These are phyloP conservation scores for Ophiostoma australiae DNA, from an alignment of 2,329 filamentous ascomycete genomes.

Conservation along the genomic window DNA sequence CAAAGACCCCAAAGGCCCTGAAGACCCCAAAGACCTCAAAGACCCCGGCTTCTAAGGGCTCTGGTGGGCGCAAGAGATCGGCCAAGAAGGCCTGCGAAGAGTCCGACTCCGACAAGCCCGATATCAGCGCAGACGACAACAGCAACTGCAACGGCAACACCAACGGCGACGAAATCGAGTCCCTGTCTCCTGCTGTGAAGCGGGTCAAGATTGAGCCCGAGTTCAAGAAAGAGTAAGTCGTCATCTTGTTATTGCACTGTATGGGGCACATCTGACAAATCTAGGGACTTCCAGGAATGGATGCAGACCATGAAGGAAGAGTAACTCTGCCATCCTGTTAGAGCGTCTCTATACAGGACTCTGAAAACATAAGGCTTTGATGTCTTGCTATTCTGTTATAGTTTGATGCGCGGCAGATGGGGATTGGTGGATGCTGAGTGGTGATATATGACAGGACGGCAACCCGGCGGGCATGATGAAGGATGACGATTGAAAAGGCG, in stretches of 20 bases:
- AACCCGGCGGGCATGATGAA: not conserved
- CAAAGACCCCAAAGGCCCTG: not conserved
- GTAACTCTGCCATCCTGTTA: not conserved
- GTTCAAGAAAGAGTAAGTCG: not conserved
- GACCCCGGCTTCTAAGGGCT: slow-evolving; percentile 25
- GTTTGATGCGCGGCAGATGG: not conserved
- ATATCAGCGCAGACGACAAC: not conserved
- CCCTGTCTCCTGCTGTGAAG: not conserved
- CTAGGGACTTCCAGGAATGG: not conserved
- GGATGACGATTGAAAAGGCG: not conserved
- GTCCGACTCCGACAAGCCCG: not conserved
- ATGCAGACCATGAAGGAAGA: not conserved
- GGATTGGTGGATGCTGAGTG: not conserved
- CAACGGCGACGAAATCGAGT: not conserved
- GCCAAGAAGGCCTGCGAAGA: slow-evolving; percentile 14
- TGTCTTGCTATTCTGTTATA: not conserved
- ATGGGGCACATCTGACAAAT: not conserved
- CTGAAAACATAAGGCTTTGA: not conserved
- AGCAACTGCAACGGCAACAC: not conserved
- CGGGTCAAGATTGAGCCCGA: not conserved
- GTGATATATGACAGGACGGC: not conserved
- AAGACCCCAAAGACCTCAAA: slow-evolving; percentile 19
- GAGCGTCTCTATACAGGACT: not conserved
- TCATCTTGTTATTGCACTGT: not conserved
- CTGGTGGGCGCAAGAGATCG: slow-evolving; percentile 9